These are phyloP conservation scores for Aphanomyces cochlioides DNA, from an alignment of 352 stramenopile genomes.

Conservation along the genomic window DNA sequence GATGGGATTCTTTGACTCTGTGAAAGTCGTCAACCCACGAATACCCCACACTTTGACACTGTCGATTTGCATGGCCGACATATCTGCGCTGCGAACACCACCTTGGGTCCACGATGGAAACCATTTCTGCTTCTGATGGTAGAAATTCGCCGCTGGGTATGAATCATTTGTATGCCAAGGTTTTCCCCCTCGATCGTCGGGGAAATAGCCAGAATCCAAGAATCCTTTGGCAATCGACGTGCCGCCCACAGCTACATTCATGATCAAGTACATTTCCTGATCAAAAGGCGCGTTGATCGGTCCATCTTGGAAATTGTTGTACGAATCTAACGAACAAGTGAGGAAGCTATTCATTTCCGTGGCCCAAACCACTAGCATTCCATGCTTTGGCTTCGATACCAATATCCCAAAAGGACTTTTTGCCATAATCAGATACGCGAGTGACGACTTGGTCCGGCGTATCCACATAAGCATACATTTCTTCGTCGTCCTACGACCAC, in stretches of 20 bases:
- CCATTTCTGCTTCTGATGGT: constrained; percentile 18
- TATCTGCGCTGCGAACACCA: neutral
- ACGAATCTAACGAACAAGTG: constrained; percentile 16
- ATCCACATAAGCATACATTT: constrained; percentile 27
- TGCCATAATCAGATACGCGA: constrained; percentile 13
- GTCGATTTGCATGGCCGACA: constrained; percentile 26
- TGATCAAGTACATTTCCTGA: constrained; percentile 28
- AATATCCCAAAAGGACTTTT: constrained; percentile 27
- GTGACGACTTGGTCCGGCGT: constrained; percentile 18
- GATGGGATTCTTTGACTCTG: constrained; percentile 22
- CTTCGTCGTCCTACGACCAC: constrained; percentile 10
- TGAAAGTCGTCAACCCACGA: constrained; percentile 21
- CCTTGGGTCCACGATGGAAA: constrained; percentile 18
- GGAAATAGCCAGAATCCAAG: constrained; percentile 18
- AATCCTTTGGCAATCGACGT: constrained; percentile 28
- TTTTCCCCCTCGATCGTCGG: constrained; percentile 16
- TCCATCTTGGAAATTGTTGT: constrained; percentile 25
- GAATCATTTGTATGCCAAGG: constrained; percentile 27
- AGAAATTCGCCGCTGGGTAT: constrained; percentile 17
- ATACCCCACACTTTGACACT: constrained; percentile 28
- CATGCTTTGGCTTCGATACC: constrained; percentile 10
- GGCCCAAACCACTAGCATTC: constrained; percentile 6
- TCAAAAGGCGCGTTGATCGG: constrained; percentile 28
- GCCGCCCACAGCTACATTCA: constrained; percentile 21
- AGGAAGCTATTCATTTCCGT: neutral